These are phyloP conservation scores for Torulaspora quercuum DNA, from an alignment of 805 yeast genomes.

Conservation along the genomic window DNA sequence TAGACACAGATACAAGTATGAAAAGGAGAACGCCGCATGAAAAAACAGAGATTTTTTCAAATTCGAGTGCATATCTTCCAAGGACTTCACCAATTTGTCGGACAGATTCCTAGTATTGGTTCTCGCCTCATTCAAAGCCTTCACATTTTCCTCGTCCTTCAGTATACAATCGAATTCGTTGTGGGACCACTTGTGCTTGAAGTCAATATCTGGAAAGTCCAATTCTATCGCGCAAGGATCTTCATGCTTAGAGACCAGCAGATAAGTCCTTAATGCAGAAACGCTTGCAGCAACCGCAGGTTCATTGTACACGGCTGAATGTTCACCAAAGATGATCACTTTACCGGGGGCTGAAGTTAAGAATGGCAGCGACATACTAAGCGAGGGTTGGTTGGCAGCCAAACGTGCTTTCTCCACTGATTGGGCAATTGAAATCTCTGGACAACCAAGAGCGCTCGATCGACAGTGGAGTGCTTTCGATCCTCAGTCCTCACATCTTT, in stretches of 20 bases:
- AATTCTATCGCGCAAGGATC: slow-evolving; percentile 48
- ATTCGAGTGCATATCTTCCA: slow-evolving; percentile 44
- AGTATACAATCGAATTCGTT: slow-evolving; percentile 19
- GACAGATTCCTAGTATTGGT: slow-evolving; percentile 52
- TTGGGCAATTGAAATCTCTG: too few species aligned
- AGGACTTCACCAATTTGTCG: slow-evolving; percentile 52
- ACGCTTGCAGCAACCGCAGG: slow-evolving; percentile 97
- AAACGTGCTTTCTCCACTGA: too few species aligned
- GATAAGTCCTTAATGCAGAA: slow-evolving; percentile 70
- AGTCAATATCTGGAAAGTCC: slow-evolving; percentile 80
- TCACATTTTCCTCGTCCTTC: slow-evolving; percentile 16
- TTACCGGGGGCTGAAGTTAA: slow-evolving; percentile 93
- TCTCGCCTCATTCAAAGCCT: slow-evolving; percentile 16
- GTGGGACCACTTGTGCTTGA: slow-evolving; percentile 59
- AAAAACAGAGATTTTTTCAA: slow-evolving; percentile 59
- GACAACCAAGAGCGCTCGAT: too few species aligned
- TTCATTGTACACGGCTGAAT: slow-evolving; percentile 87
- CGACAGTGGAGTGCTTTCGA: too few species aligned
- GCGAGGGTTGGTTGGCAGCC: too few species aligned
- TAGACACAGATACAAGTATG: slow-evolving; percentile 67
- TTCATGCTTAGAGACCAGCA: slow-evolving; percentile 51
- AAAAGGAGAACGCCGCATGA: slow-evolving; percentile 76
- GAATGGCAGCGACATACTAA: slow-evolving; percentile 46
- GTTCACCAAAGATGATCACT: slow-evolving; percentile 94
- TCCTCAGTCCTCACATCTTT: too few species aligned